Evolutionary conservation across 257 asterid genomes (phyloP), one percentile per base, ranked within the genome.

Genomic region (Nicotiana benthamiana): DNA sequence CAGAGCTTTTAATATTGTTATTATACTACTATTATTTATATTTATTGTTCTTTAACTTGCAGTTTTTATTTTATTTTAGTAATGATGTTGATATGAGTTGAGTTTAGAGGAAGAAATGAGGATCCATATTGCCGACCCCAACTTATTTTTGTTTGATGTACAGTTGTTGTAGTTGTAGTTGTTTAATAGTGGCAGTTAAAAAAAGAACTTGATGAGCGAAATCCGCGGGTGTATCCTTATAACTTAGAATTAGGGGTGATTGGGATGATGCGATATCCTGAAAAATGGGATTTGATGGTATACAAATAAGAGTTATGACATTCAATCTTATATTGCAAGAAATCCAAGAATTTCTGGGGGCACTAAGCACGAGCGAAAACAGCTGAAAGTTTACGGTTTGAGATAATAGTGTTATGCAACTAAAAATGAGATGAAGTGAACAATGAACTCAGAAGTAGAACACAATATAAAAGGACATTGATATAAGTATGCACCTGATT

Each of bases 401-500:
- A 70, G 34, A 64, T 52, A 62, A 64, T 16, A 61, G 13, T 4
- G 46, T 15, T 56, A 62, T 48, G 57, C 60, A 7, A 52, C 62
- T 57, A 22, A 32, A 52, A 63, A 26, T 64, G 0, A 30, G 75
- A 40, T 64, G 82, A 36, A 57, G 32, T 62, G 48, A 20, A 52
- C 20, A 40, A 68, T 12, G 77, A 20, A 70, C 34, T 70, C 20
- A 15, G 77, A 70, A 67, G 77, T 70, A 43, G 77, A 70, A 36
- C 34, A 72, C 56, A 40, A 72, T 15, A 72, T 48, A 36, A 48
- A 13, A 48, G 54, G 77, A 72, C 77, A 70, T 43, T 46, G 5
- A 43, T 43, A 24, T 24, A 74, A 74, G 79, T 74, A 74, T 74
- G 61, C 79, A 74, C 36, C 79, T 48, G 27, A 74, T 48, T 26